phyloP scores from a whole-genome alignment of 257 asterid genomes.

The Ehretia macrophylla region DNA sequence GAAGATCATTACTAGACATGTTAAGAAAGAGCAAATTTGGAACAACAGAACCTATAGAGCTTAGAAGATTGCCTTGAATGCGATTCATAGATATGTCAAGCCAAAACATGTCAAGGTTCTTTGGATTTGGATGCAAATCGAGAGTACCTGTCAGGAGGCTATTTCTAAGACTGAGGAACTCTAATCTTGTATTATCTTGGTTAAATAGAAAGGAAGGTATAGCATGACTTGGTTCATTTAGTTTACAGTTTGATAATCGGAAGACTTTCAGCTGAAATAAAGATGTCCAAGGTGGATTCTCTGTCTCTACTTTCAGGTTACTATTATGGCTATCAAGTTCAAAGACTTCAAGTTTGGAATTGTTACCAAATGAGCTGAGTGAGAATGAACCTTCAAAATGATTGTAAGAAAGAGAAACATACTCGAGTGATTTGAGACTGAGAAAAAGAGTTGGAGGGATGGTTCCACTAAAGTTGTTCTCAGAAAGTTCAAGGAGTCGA shows the following conservation, averaged over 20 bases:
- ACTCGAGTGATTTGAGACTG: slow-evolving; percentile 16
- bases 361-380: background rate
- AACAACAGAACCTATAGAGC: slow-evolving; percentile 10
- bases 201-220: slow-evolving; percentile 22
- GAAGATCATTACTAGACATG: slow-evolving; percentile 17
- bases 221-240: slow-evolving; percentile 2
- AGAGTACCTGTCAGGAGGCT: slow-evolving; percentile 17
- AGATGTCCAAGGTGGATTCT: slow-evolving; percentile 28
- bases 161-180: slow-evolving; percentile 9
- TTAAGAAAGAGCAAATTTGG: slow-evolving; percentile 23
- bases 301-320: slow-evolving; percentile 14
- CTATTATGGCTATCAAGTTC: slow-evolving; percentile 10
- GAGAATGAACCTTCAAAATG: slow-evolving; percentile 21
- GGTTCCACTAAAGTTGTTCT: slow-evolving; percentile 15
- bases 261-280: slow-evolving; percentile 21
- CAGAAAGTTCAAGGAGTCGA: slow-evolving; percentile 14
- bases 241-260: slow-evolving; percentile 17
- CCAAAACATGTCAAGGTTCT: slow-evolving; percentile 7
- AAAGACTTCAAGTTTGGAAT: slow-evolving; percentile 18
- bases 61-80: slow-evolving; percentile 13
- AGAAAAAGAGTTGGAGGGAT: slow-evolving; percentile 17
- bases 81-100: slow-evolving; percentile 22
- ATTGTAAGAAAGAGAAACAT: slow-evolving; percentile 26
- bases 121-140: slow-evolving; percentile 1
- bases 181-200: slow-evolving; percentile 20